Percentiles rank a stretch among this genome's conserved stretches.
These are phyloP conservation scores for Coemansia sp. DNA, from an alignment of 192 early-diverging fungal genomes.

Conservation along the genomic window DNA sequence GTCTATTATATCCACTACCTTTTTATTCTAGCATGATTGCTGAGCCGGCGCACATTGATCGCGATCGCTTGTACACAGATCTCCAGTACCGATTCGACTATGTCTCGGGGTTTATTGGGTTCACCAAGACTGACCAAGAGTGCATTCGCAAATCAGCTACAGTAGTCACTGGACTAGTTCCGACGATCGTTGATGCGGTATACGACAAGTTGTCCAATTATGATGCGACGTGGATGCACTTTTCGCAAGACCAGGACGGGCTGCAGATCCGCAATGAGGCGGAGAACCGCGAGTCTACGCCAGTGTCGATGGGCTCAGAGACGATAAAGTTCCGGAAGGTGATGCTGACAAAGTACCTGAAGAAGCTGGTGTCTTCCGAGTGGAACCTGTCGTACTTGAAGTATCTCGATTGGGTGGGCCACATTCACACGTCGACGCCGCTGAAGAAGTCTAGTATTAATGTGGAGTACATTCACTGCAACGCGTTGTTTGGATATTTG, in stretches of 20 bases:
- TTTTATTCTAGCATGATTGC: slow-evolving; percentile 9
- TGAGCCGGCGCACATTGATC: slow-evolving; percentile 62
- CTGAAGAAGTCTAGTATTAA: slow-evolving; percentile 74
- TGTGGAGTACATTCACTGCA: slow-evolving; percentile 80
- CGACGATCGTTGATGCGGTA: slow-evolving; percentile 73
- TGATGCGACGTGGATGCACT: slow-evolving; percentile 73
- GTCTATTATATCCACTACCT: not conserved
- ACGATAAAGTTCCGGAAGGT: slow-evolving; percentile 81
- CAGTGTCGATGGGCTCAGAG: slow-evolving; percentile 59
- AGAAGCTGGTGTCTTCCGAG: slow-evolving; percentile 59
- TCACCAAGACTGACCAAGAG: slow-evolving; percentile 65
- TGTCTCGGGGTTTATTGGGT: slow-evolving; percentile 70
- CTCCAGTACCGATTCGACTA: slow-evolving; percentile 76
- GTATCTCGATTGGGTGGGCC: slow-evolving; percentile 79
- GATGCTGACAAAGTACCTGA: slow-evolving; percentile 69
- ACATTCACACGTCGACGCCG: slow-evolving; percentile 74
- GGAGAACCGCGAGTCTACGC: slow-evolving; percentile 18
- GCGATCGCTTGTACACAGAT: slow-evolving; percentile 68
- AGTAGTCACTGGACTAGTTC: slow-evolving; percentile 65
- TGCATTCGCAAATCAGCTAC: slow-evolving; percentile 65
- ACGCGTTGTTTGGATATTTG: slow-evolving; percentile 71
- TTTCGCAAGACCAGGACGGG: slow-evolving; percentile 67
- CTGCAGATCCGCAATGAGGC: slow-evolving; percentile 39
- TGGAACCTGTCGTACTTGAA: slow-evolving; percentile 56
- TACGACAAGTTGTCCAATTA: slow-evolving; percentile 68